phyloP scores from a whole-genome alignment of 2,329 filamentous ascomycete genomes.

The Arthrobotrys pseudoclavata region DNA sequence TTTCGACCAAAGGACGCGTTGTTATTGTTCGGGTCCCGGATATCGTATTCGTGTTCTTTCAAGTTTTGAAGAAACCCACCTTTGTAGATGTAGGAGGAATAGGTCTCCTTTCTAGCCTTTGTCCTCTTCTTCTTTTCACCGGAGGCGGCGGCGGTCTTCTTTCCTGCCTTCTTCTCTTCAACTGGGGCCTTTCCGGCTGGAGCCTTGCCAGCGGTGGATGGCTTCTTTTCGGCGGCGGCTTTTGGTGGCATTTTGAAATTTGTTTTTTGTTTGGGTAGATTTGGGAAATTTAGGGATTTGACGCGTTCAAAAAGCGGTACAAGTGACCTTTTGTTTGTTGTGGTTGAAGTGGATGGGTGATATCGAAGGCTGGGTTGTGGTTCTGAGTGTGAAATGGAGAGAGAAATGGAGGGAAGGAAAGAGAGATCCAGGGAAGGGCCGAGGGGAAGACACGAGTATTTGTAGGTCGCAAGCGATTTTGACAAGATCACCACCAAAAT shows the following conservation, averaged over 20 bases:
- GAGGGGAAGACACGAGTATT: conserved; percentile 63
- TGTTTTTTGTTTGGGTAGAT: conserved; percentile 59
- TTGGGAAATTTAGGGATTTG: conserved; percentile 41
- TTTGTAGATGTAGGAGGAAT: conserved; percentile 99
- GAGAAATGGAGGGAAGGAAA: conserved; percentile 59
- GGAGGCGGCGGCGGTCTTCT: conserved; percentile 93
- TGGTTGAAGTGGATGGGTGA: conserved; percentile 63
- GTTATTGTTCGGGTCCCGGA: not conserved
- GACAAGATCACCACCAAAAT: conserved; percentile 63
- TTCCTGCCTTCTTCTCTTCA: conserved; percentile 99
- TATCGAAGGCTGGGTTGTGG: conserved; percentile 51
- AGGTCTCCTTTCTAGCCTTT: conserved; percentile 99
- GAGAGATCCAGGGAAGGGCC: conserved; percentile 57
- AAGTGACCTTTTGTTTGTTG: conserved; percentile 65
- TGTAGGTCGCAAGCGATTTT: conserved; percentile 62
- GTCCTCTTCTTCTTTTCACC: conserved; percentile 99
- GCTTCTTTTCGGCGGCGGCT: conserved; percentile 93
- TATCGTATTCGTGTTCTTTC: not conserved
- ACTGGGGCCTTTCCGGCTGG: conserved; percentile 82
- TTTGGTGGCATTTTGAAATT: conserved; percentile 92
- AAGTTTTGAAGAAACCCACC: conserved; percentile 72
- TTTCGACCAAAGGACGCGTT: conserved; percentile 11
- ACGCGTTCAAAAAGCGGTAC: conserved; percentile 60
- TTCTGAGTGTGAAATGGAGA: conserved; percentile 57
- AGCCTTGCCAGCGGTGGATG: conserved; percentile 92